Conservation (phyloP, 2,329 filamentous ascomycete genomes). For the Alternaria burnsii region DNA sequence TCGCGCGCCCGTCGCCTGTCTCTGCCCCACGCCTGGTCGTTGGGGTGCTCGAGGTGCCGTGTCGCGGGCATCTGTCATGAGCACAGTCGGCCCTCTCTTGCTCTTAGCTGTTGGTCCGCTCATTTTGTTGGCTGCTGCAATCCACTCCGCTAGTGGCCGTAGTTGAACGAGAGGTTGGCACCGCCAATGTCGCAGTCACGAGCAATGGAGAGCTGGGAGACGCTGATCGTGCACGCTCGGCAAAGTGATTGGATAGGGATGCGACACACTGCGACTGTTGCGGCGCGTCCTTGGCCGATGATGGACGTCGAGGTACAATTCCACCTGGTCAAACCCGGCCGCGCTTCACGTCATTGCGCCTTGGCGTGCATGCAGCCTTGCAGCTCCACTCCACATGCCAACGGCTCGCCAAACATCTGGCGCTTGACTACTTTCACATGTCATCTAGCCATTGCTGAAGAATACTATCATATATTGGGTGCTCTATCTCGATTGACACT, state of each 20-base stretch:
- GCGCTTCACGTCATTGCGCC: constrained; percentile 28
- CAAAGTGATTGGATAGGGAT: not conserved
- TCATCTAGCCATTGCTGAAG: not conserved
- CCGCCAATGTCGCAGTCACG: not conserved
- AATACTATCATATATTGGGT: not conserved
- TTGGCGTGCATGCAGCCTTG: constrained; percentile 18
- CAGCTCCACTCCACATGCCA: constrained; percentile 15
- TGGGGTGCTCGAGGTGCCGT: constrained; percentile 39
- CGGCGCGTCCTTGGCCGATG: constrained; percentile 10
- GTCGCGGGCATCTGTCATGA: constrained; percentile 67
- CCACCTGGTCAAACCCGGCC: constrained; percentile 18
- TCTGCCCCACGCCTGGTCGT: constrained; percentile 38
- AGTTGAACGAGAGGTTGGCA: constrained; percentile 4
- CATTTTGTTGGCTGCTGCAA: constrained; percentile 33
- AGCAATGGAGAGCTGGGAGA: not conserved
- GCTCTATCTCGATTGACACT: constrained; percentile 1
- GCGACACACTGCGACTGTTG: constrained; percentile 2
- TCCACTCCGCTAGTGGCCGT: constrained; percentile 18
- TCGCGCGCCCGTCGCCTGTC: constrained; percentile 58
- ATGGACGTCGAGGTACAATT: constrained; percentile 7
- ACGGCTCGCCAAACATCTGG: constrained; percentile 15
- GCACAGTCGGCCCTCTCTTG: constrained; percentile 51
- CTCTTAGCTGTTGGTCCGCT: constrained; percentile 46
- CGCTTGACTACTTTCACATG: not conserved
- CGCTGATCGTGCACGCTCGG: not conserved